Percentiles rank a stretch among this genome's conserved stretches.
Conservation (phyloP, 1,284 basidiomycete species). For the Phaffia rhodozyma region DNA sequence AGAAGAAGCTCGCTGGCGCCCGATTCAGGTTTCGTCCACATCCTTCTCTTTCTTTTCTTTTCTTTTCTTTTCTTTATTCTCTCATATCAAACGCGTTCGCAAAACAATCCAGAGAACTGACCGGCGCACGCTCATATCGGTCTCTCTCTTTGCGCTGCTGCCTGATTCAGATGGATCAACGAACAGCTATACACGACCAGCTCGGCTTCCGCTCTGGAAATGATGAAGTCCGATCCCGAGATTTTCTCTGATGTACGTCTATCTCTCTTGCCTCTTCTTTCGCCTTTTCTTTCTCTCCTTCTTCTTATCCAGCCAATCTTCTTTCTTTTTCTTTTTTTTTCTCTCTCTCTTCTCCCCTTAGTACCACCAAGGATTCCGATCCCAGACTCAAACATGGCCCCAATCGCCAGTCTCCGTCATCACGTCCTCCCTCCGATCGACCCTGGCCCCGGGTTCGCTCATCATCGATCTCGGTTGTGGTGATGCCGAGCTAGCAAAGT, state of each 20-base stretch:
- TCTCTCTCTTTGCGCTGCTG: slow-evolving; percentile 9
- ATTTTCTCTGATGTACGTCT: slow-evolving; percentile 59
- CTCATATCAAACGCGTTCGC: background rate
- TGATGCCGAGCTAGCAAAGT: slow-evolving; percentile 74
- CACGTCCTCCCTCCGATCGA: slow-evolving; percentile 46
- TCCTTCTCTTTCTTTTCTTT: slow-evolving; percentile 20
- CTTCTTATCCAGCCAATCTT: slow-evolving; percentile 71
- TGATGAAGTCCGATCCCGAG: slow-evolving; percentile 68
- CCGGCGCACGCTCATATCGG: background rate
- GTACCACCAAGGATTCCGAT: slow-evolving; percentile 84
- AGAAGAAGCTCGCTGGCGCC: slow-evolving; percentile 64
- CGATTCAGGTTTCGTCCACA: slow-evolving; percentile 57
- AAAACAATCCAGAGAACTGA: too few relatives aligned
- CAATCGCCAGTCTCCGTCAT: slow-evolving; percentile 76
- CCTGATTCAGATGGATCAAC: slow-evolving; percentile 59
- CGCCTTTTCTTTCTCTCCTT: slow-evolving; percentile 17
- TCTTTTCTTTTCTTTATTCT: background rate
- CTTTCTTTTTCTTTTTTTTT: slow-evolving; percentile 14
- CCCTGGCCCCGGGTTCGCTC: slow-evolving; percentile 51
- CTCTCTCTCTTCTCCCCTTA: slow-evolving; percentile 38
- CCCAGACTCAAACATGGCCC: slow-evolving; percentile 81
- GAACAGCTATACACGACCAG: slow-evolving; percentile 74
- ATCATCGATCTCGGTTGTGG: slow-evolving; percentile 93
- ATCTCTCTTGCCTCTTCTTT: background rate
- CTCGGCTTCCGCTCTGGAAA: slow-evolving; percentile 55